phyloP scores from a whole-genome alignment of 164 flowering plant species.

The Liriodendron chinense region DNA sequence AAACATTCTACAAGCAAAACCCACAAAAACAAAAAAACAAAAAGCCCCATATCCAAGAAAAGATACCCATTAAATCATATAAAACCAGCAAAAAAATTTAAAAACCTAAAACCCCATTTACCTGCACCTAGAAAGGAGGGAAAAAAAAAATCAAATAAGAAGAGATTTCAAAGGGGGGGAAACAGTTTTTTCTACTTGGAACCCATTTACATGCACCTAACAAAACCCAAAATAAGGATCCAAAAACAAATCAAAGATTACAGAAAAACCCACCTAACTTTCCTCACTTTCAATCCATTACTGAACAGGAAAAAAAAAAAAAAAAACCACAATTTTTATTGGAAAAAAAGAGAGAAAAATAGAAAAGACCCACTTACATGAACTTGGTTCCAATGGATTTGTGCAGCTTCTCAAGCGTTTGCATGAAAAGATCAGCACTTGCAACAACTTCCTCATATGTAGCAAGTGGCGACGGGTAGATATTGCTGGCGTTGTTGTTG shows the following conservation, averaged over 20 bases:
- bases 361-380: conserved; percentile 33
- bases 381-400: conserved; percentile 45
- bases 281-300: neutral
- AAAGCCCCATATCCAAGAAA: too few species aligned
- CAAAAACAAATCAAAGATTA: too few species aligned
- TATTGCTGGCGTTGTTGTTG: neutral
- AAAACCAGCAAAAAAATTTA: neutral
- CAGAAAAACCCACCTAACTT: neutral
- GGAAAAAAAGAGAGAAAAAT: neutral
- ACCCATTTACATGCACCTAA: too few species aligned
- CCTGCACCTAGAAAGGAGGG: too few species aligned
- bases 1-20: too few species aligned
- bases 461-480: conserved; percentile 42
- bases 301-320: neutral
- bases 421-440: conserved; percentile 44
- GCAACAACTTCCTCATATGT: conserved; percentile 46
- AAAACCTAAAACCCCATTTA: neutral
- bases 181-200: too few species aligned
- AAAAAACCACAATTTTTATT: neutral
- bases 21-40: too few species aligned
- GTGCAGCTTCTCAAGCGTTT: conserved; percentile 53
- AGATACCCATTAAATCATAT: neutral
- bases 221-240: neutral
- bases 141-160: neutral
- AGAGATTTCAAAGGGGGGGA: neutral